Evolutionary conservation across 164 flowering plant species (phyloP).

Genomic region (Nymphaea colorata): DNA sequence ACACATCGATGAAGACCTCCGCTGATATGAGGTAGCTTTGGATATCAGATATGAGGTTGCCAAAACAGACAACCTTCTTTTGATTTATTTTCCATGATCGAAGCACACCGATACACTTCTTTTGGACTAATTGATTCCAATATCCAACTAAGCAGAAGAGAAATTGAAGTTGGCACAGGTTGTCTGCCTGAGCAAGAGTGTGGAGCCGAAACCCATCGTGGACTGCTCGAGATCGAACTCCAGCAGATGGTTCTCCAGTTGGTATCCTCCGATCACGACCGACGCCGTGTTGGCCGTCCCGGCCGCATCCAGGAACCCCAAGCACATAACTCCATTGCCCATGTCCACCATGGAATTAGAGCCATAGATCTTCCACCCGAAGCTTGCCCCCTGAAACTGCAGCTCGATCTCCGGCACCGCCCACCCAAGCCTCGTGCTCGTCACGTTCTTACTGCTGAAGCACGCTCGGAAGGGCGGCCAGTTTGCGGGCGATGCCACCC

Average conservation of each 20-base stretch:
- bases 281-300: slow-evolving; percentile 14
- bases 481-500: slow-evolving; percentile 12
- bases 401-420: slow-evolving; percentile 30
- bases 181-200: slow-evolving; percentile 22
- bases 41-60: no score
- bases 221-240: slow-evolving; percentile 38
- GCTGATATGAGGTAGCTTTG: no score
- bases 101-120: no score
- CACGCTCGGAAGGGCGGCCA: slow-evolving; percentile 20
- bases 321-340: slow-evolving; percentile 25
- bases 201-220: slow-evolving; percentile 36
- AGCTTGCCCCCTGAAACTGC: slow-evolving; percentile 21
- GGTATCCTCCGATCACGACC: slow-evolving; percentile 44
- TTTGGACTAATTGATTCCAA: no score
- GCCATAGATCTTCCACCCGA: slow-evolving; percentile 35
- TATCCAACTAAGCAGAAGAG: not conserved
- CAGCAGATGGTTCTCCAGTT: slow-evolving; percentile 47
- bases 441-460: slow-evolving; percentile 12
- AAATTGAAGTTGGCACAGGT: slow-evolving; percentile 40
- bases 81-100: no score
- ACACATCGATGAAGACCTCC: no score
- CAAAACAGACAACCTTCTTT: no score
- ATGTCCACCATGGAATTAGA: slow-evolving; percentile 46
- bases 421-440: slow-evolving; percentile 12
- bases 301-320: slow-evolving; percentile 33